Evolutionary conservation across 2,329 filamentous ascomycete genomes (phyloP), one percentile per base, ranked within the genome.

Genomic region (Aphanoascus verrucosus): DNA sequence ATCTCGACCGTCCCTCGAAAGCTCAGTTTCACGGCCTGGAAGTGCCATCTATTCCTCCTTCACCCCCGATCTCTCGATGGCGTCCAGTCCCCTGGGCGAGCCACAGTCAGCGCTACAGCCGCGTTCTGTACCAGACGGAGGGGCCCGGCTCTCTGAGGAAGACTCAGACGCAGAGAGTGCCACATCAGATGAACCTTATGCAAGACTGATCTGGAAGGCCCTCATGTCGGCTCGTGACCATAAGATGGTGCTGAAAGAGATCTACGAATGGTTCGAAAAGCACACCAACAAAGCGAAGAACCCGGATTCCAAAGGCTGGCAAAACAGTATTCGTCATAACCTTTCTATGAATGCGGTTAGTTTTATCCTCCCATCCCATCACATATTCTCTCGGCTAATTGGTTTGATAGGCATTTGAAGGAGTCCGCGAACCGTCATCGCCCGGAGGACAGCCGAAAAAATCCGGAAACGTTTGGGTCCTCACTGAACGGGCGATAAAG

Each of bases 251-350:
- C 75, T 97, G 11, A 83, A 89, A 60, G 84, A 94, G 52, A 86
- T 97, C 54, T 97, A 97, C 69, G 77, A 84, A 54, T 97, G 91
- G 89, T 94, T 97, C 63, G 75, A 80, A 41, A 77, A 83, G 28
- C 84, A 95, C 63, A 95, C 89, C 1, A 78, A 80, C 60, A 95
- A 93, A 68, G 81, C 80, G 3, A 81, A 76, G 50, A 77, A 77
- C 44, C 65, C 69, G 15, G 76, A 75, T 6, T 72, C 69, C 11
- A 85, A 83, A 61, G 91, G 90, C 8, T 97, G 91, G 91, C 86
- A 91, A 70, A 97, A 96, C 69, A 94, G 88, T 66, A 94, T 97
- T 59, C 81, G 91, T 1, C 91, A 97, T 68, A 97, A 97, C 61
- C 74, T 97, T 6, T 95, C 88, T 46, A 96, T 97, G 90, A 97